phyloP scores from a whole-genome alignment of 148 eudicot species.

The Diospyros lotus region DNA sequence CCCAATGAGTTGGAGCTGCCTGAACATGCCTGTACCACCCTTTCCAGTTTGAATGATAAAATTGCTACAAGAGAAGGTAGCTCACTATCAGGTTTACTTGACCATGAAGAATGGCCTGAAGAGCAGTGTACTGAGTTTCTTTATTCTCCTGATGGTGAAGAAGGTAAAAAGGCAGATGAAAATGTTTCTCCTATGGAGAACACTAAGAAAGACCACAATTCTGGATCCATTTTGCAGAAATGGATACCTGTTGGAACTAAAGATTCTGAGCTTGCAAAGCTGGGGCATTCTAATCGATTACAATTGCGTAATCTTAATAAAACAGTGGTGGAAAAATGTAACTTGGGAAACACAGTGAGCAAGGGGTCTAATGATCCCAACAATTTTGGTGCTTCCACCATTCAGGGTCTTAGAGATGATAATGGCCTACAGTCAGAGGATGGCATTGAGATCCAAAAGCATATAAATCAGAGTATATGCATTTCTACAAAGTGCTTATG shows the following conservation, averaged over 20 bases:
- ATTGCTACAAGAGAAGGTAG: not conserved
- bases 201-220: conserved; percentile 6
- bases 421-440: conserved; percentile 11
- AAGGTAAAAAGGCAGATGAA: conserved; percentile 2
- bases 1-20: conserved; percentile 11
- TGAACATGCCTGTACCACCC: conserved; percentile 5
- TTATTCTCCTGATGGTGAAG: conserved; percentile 5
- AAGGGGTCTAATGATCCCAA: not conserved
- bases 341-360: not conserved
- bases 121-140: not conserved
- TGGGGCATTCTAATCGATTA: conserved; percentile 6
- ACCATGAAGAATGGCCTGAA: conserved; percentile 2
- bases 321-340: not conserved
- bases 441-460: conserved; percentile 5
- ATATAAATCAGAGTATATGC: not conserved
- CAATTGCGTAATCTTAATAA: not conserved
- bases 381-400: conserved; percentile 3
- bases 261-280: not conserved
- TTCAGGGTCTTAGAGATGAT: not conserved
- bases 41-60: conserved; percentile 8
- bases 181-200: conserved; percentile 5
- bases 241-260: conserved; percentile 16
- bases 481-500: conserved; percentile 3
- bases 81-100: not conserved
- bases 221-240: conserved; percentile 16